Base-by-base conservation (phyloP, 257 asterid species). In the Solanum arcanum region DNA sequence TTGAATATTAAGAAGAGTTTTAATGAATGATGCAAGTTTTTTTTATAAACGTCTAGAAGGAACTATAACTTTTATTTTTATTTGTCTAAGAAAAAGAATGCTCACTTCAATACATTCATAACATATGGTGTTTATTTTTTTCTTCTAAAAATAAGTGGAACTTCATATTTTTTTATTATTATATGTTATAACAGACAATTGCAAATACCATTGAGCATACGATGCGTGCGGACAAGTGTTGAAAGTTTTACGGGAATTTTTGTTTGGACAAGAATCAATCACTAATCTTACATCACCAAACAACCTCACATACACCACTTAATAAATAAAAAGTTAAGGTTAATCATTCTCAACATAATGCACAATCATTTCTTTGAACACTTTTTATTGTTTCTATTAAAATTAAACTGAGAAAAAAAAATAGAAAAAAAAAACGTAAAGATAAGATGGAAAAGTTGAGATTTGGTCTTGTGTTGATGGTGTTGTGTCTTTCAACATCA, bases 401-500 rank as follows among this genome's bases (percentile, higher is more conserved):
- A 75, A 41, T 41, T 29, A 75, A 75, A 75, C 7, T 12, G 46
- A 75, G 83, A 60, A 68, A 75, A 74, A 70, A 21, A 56, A 56
- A 6, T 0, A 11, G 20, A 20, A 59, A 59, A 59, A 20, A 35
- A 35, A 35, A 1, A 0, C 6, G 59, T 12, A 75, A 75, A 75
- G 6, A 39, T 15, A 39, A 75, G 18, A 91, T 89, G 92, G 88
- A 64, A 25, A 86, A 87, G 64, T 5, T 42, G 46, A n/a, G 78
- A 56, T 81, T 88, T n/a, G 33, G 73, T 80, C 80, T 88, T 42
- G 70, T 88, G 33, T 68, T 83, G 77, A 77, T 89, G 18, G n/a
- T 89, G 42, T 87, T 76, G 20, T 89, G 89, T 42, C 42, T 92
- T 12, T 73, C 90, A 18, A 31, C 89, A 70, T 86, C 89, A 27